phyloP scores from a whole-genome alignment of 345 rosid species.

The Salix udensis region DNA sequence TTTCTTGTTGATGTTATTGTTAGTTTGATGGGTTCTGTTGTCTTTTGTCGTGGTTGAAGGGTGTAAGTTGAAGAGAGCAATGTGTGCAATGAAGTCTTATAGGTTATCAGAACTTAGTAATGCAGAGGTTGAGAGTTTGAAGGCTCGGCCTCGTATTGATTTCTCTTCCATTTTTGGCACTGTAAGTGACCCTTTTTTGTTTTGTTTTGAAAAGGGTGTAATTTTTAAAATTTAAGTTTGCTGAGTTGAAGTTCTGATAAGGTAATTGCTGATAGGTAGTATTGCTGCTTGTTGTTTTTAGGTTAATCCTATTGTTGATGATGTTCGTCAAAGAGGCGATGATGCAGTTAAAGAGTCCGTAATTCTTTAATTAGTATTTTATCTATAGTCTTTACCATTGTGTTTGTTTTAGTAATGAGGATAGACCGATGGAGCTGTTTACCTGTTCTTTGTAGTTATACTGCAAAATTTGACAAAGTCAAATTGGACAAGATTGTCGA shows the following conservation, averaged over 20 bases:
- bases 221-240: too few relatives aligned
- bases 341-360: constrained; percentile 78
- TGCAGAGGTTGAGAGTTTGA: constrained; percentile 50
- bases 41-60: background rate
- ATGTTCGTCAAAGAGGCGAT: constrained; percentile 71
- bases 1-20: background rate
- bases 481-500: constrained; percentile 52
- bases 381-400: background rate
- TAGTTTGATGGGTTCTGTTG: background rate
- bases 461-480: constrained; percentile 79
- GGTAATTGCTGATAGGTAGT: too few relatives aligned
- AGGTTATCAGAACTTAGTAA: constrained; percentile 58
- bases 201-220: background rate
- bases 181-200: constrained; percentile 30
- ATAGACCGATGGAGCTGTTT: background rate
- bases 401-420: background rate
- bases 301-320: constrained; percentile 82
- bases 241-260: too few relatives aligned
- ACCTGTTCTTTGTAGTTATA: constrained; percentile 46
- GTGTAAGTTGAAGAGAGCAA: constrained; percentile 5
- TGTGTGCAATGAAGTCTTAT: constrained; percentile 70
- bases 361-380: constrained; percentile 10
- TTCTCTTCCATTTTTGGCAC: constrained; percentile 64
- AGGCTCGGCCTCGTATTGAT: constrained; percentile 80
- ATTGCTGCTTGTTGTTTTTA: background rate